Evolutionary conservation across 2,329 filamentous ascomycete genomes (phyloP).

Genomic region (Pseudocercospora pini-densiflorae): DNA sequence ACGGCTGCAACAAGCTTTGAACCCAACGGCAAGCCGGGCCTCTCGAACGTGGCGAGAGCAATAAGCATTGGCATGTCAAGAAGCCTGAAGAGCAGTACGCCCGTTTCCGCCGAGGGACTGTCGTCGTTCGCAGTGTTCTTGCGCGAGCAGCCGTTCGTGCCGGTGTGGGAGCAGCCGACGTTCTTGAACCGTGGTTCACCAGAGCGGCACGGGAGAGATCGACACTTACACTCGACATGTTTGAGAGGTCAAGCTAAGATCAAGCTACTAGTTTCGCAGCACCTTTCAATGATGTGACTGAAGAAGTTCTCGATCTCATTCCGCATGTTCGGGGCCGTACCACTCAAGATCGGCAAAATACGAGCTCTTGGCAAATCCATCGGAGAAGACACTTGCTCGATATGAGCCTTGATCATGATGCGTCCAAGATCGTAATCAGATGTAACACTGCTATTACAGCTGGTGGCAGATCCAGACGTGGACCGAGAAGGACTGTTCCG

Average conservation of each 20-base stretch:
- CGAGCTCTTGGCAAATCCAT: background rate
- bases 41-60: background rate
- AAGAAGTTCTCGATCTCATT: slow-evolving; percentile 6
- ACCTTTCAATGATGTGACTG: background rate
- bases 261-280: background rate
- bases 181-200: background rate
- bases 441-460: background rate
- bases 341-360: background rate
- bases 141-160: background rate
- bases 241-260: background rate
- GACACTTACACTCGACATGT: background rate
- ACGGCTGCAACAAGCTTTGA: background rate
- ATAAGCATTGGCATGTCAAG: background rate
- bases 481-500: background rate
- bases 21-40: background rate
- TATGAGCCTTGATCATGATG: background rate
- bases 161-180: background rate
- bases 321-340: background rate
- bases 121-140: background rate
- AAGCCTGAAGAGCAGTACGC: background rate
- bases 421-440: background rate
- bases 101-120: background rate
- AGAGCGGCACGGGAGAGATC: background rate
- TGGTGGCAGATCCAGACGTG: background rate
- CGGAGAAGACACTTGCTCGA: background rate